These are phyloP conservation scores for Phalaenopsis hybrid DNA, from an alignment of 116 monocot genomes.

Conservation along the genomic window DNA sequence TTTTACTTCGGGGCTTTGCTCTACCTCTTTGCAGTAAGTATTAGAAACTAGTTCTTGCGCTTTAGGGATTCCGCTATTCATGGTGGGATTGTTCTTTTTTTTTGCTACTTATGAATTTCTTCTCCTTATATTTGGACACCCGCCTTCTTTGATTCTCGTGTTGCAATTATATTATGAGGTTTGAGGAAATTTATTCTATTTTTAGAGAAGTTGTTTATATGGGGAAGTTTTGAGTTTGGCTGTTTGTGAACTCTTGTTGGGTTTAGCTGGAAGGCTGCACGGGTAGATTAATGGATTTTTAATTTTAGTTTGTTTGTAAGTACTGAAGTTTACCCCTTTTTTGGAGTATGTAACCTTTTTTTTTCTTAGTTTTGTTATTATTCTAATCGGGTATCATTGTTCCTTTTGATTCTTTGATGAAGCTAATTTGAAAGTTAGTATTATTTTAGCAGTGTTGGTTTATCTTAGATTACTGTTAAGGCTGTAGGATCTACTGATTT, in stretches of 20 bases:
- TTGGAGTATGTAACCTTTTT: neutral
- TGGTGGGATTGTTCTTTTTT: neutral
- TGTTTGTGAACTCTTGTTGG: neutral
- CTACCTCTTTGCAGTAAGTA: conserved; percentile 46
- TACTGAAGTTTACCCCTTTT: neutral
- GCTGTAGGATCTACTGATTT: neutral
- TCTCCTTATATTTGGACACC: neutral
- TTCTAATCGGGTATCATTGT: too few species aligned
- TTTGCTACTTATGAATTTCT: neutral
- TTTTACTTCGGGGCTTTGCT: conserved; percentile 40
- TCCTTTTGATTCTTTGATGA: too few species aligned
- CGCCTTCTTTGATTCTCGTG: neutral
- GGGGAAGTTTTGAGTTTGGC: neutral
- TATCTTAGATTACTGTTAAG: neutral
- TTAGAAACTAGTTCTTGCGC: neutral
- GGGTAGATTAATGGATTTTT: neutral
- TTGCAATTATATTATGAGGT: neutral
- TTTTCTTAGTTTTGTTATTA: too few species aligned
- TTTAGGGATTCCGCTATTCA: neutral
- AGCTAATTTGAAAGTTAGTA: too few species aligned
- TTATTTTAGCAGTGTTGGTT: neutral
- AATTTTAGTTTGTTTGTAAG: neutral
- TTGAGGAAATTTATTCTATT: neutral
- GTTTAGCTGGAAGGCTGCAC: neutral
- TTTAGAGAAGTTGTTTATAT: neutral